These are phyloP conservation scores for Dothideomycetes sp. DNA, from an alignment of 2,329 filamentous ascomycete genomes.

Conservation along the genomic window DNA sequence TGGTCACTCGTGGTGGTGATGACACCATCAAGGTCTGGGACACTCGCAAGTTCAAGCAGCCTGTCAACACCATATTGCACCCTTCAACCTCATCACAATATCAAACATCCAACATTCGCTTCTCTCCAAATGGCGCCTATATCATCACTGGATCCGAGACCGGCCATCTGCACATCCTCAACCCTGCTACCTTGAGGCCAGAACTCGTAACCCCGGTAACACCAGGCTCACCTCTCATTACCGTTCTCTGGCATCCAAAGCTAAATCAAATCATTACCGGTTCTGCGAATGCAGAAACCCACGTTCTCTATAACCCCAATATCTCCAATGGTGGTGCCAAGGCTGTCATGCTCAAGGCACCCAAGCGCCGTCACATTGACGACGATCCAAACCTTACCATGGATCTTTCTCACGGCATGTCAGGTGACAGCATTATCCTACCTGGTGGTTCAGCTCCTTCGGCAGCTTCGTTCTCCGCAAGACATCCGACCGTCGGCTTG, in stretches of 20 bases:
- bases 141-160: slow-evolving; percentile 82
- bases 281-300: slow-evolving; percentile 81
- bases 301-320: slow-evolving; percentile 82
- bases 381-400: slow-evolving; percentile 82
- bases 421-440: slow-evolving; percentile 67
- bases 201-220: slow-evolving; percentile 87
- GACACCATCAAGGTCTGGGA: slow-evolving; percentile 95
- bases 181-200: slow-evolving; percentile 76
- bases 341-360: slow-evolving; percentile 81
- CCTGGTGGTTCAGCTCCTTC: slow-evolving; percentile 30
- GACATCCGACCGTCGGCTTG: slow-evolving; percentile 60
- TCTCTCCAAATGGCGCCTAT: slow-evolving; percentile 71
- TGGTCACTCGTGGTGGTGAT: slow-evolving; percentile 85
- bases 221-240: slow-evolving; percentile 68
- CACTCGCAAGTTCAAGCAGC: slow-evolving; percentile 85
- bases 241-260: slow-evolving; percentile 83
- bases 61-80: slow-evolving; percentile 69
- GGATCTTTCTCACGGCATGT: slow-evolving; percentile 69
- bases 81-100: slow-evolving; percentile 74
- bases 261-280: slow-evolving; percentile 94
- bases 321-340: slow-evolving; percentile 73
- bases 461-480: slow-evolving; percentile 39
- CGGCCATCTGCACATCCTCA: slow-evolving; percentile 84
- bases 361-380: slow-evolving; percentile 90
- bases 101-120: slow-evolving; percentile 76